Conservation (phyloP, 208 protist genomes). For the Wallacemonas sp. region DNA sequence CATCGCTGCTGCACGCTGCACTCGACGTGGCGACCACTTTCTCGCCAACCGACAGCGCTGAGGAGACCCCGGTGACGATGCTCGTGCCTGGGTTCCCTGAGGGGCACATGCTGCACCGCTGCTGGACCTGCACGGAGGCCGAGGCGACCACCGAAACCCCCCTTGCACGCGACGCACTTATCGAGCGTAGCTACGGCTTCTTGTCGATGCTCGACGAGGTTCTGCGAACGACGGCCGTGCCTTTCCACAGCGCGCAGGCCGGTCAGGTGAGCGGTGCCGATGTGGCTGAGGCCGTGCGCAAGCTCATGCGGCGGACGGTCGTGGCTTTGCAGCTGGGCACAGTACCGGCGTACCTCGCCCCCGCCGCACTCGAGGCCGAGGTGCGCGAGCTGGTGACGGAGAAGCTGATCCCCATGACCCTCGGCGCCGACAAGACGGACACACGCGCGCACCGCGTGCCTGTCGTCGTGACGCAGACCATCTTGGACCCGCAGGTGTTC, state of each 20-base stretch:
- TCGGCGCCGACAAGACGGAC: neutral
- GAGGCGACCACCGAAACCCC: neutral
- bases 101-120: slow-evolving; percentile 7
- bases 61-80: slow-evolving; percentile 4
- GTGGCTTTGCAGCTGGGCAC: neutral
- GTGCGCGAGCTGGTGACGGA: slow-evolving; percentile 9
- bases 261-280: neutral
- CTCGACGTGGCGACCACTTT: neutral
- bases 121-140: slow-evolving; percentile 6
- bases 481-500: slow-evolving; percentile 12
- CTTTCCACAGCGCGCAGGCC: neutral
- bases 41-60: neutral
- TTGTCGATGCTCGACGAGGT: neutral
- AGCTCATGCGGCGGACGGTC: slow-evolving; percentile 6
- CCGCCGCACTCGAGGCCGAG: neutral
- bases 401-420: slow-evolving; percentile 7
- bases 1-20: neutral
- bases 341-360: slow-evolving; percentile 8
- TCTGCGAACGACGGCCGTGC: neutral
- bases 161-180: neutral
- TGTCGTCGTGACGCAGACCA: slow-evolving; percentile 17
- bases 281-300: neutral
- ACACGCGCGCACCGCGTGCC: neutral
- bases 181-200: neutral
- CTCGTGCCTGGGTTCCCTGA: slow-evolving; percentile 9